Conservation (phyloP, 495 filamentous ascomycete species). For the Aspergillus conjunctus region DNA sequence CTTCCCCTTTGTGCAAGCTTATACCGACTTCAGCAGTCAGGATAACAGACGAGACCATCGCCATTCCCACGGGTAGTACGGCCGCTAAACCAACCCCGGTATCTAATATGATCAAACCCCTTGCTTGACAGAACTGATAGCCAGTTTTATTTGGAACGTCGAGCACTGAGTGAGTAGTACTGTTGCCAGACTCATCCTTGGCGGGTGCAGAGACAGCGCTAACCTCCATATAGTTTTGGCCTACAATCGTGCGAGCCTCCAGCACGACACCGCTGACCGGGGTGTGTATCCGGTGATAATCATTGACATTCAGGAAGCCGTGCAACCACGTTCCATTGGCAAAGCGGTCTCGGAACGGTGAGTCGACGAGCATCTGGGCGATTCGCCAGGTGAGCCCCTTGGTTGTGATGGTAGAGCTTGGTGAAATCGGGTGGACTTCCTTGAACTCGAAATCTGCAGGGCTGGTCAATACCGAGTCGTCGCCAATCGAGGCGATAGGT, state of each 20-base stretch:
- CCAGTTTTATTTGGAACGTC: constrained; percentile 1
- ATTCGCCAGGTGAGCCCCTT: constrained; percentile 11
- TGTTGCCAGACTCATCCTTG: neutral
- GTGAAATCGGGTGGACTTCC: neutral
- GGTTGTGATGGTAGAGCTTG: neutral
- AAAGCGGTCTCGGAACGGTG: neutral
- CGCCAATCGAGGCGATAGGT: constrained; percentile 10
- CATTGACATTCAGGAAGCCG: constrained; percentile 5
- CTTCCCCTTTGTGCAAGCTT: constrained; percentile 36
- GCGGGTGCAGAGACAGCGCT: neutral
- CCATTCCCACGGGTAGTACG: constrained; percentile 47
- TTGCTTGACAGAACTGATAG: constrained; percentile 7
- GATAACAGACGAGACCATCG: constrained; percentile 42
- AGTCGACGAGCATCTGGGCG: neutral
- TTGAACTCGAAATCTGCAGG: constrained; percentile 11
- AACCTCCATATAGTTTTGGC: constrained; percentile 4
- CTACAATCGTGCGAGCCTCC: neutral
- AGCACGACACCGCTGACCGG: constrained; percentile 3
- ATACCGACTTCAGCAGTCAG: constrained; percentile 33
- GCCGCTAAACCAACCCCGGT: constrained; percentile 32
- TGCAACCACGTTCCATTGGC: constrained; percentile 8
- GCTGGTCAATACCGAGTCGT: neutral
- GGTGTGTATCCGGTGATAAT: constrained; percentile 14
- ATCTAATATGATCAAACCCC: constrained; percentile 9
- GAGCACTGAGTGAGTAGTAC: neutral